Evolutionary conservation across 257 asterid genomes (phyloP).

Genomic region (Verbena officinalis): DNA sequence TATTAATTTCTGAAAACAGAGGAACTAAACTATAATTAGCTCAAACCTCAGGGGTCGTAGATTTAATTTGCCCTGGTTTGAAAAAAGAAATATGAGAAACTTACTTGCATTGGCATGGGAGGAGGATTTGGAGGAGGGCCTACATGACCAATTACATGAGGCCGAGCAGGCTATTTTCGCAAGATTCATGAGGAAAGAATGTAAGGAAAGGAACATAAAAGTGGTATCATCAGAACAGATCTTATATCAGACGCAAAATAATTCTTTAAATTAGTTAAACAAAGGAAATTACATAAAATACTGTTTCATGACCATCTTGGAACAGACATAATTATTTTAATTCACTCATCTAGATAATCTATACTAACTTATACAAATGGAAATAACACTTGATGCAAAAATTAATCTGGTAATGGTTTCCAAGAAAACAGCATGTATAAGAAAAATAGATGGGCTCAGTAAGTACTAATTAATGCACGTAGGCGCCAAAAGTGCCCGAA

Average conservation of each 20-base stretch:
- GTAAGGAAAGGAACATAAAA: conserved; percentile 8
- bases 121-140: conserved; percentile 70
- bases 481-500: conserved; percentile 3
- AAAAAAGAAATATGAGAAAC: conserved; percentile 29
- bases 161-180: conserved; percentile 61
- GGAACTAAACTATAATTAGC: too few relatives aligned
- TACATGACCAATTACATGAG: conserved; percentile 57
- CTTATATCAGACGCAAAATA: conserved; percentile 17
- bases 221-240: conserved; percentile 5
- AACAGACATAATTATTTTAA: neutral
- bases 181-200: conserved; percentile 27
- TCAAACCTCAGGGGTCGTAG: too few relatives aligned
- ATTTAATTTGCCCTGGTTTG: too few relatives aligned
- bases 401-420: too few relatives aligned
- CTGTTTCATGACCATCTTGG: conserved; percentile 2
- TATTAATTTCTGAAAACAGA: too few relatives aligned
- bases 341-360: conserved; percentile 6
- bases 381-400: neutral
- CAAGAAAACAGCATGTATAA: too few relatives aligned
- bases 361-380: neutral
- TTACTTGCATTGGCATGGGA: conserved; percentile 80
- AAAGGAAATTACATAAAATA: too few relatives aligned
- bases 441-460: too few relatives aligned
- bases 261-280: neutral
- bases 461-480: too few relatives aligned